Evolutionary conservation across 2,329 filamentous ascomycete genomes (phyloP).

Genomic region (Pleomassaria siparia): DNA sequence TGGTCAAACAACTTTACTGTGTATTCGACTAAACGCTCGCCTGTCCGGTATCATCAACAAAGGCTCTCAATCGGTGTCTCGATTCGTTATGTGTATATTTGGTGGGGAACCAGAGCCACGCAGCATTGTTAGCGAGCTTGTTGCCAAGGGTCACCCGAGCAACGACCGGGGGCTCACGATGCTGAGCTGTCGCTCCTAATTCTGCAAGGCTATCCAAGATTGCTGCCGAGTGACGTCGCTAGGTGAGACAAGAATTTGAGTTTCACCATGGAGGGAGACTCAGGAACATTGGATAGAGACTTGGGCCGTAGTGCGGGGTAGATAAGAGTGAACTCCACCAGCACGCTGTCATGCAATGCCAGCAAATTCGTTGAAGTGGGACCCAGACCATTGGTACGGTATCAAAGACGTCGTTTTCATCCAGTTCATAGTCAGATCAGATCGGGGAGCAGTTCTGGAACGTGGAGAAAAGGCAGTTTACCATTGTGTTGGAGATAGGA

Average conservation of each 20-base stretch:
- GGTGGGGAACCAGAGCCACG: neutral
- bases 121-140: neutral
- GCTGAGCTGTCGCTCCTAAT: neutral
- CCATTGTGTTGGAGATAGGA: neutral
- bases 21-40: neutral
- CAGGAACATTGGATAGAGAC: neutral
- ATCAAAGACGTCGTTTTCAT: neutral
- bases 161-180: neutral
- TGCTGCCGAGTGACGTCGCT: neutral
- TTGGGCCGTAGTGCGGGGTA: constrained; percentile 1
- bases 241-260: neutral
- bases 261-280: neutral
- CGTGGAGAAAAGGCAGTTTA: neutral
- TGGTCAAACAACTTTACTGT: neutral
- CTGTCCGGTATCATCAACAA: neutral
- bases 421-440: neutral
- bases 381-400: neutral
- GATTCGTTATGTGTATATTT: neutral
- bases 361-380: neutral
- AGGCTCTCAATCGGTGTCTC: neutral
- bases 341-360: neutral
- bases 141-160: neutral
- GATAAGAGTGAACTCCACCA: neutral
- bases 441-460: neutral
- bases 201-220: neutral